A percentile compares a stretch with the other conserved stretches of the same genome.
Evolutionary conservation across 345 rosid species (phyloP).

Genomic region (Lenwebbia sp.): DNA sequence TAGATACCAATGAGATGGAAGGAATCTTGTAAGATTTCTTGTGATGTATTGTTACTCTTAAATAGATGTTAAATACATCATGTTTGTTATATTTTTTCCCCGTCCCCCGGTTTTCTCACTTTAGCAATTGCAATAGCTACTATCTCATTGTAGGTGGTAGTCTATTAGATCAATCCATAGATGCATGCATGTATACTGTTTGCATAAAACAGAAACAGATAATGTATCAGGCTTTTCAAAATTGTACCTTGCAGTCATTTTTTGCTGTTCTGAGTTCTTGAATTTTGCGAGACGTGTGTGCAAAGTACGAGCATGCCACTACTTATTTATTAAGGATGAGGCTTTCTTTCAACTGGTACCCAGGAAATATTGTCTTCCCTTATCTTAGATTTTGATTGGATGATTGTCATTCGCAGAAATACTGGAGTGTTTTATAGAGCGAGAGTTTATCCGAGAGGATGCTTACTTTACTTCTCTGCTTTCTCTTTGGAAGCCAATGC

Average conservation of each 20-base stretch:
- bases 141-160: neutral
- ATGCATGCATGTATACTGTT: neutral
- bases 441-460: neutral
- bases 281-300: neutral
- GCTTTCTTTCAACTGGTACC: neutral
- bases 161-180: neutral
- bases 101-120: neutral
- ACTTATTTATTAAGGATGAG: neutral
- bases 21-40: conserved; percentile 41
- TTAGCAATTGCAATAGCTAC: neutral
- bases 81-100: neutral
- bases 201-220: neutral
- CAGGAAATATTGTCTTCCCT: neutral
- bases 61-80: neutral
- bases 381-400: neutral
- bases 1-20: conserved; percentile 69
- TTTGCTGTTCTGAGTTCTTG: neutral
- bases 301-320: neutral
- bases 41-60: neutral
- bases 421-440: neutral
- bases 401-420: neutral
- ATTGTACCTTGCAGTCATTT: neutral
- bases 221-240: neutral
- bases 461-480: neutral
- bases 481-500: neutral